Base-by-base conservation (phyloP, 306 rosid species). In the Crataegus laevigata region DNA sequence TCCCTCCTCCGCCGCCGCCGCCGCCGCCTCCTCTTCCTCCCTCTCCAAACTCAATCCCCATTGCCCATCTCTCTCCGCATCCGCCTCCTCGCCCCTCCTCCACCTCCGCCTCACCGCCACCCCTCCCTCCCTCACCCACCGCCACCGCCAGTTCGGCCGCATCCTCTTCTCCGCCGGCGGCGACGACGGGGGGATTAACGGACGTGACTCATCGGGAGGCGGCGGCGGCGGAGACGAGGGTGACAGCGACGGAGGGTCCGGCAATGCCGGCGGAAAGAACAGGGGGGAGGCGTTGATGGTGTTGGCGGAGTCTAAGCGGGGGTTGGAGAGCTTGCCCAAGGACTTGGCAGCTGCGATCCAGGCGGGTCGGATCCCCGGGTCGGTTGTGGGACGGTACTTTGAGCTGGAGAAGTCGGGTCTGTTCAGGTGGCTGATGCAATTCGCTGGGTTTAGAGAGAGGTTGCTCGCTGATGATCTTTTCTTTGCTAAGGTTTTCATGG, bases 401-500 rank as follows among this genome's bases (percentile, higher is more conserved):
- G 96, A 92, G 63, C 84, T 94, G 1, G 96, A 92, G 79, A 90
- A 89, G 75, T 86, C 88, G 7, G 73, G 84, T 11, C 14, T 90
- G 3, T n/a, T 87, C n/a, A 67, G 91, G 25, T 92, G 99, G 99
- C 52, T 94, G 83, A 82, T 94, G 79, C 92, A 90, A 88, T 92
- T 90, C 26, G 81, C 87, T 6, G 97, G 92, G 0, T 94, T 94
- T 71, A 90, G 77, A 76, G 99, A 94, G 87, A 87, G 99, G 6
- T 87, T 94, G 42, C 79, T 94, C 69, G 99, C 99, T 0, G 99
- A 94, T 75, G 99, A 94, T 84, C 88, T 94, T 51, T 94, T 94
- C 81, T 83, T 94, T 26, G 94, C 92, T 3, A 94, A 94, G 81
- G 76, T 94, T 17, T 84, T 3, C n/a, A 84, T 94, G 80, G 98